Evolutionary conservation across 164 flowering plant species (phyloP).

Genomic region (Cinnamomum chago): DNA sequence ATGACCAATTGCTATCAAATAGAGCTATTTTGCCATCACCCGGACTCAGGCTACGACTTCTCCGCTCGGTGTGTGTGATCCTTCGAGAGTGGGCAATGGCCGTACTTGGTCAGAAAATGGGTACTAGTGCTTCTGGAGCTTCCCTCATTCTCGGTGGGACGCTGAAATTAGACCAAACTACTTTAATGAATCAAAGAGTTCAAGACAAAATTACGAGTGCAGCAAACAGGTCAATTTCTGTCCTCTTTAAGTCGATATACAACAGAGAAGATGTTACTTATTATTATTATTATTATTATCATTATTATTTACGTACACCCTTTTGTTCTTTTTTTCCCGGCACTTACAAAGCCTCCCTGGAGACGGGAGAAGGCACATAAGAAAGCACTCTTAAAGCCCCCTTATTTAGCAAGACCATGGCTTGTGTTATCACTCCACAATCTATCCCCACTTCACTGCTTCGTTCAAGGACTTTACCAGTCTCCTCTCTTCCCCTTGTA

Average conservation of each 20-base stretch:
- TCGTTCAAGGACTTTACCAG: too few relatives aligned
- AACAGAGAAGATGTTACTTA: neutral
- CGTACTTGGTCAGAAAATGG: constrained; percentile 65
- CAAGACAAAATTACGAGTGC: constrained; percentile 90
- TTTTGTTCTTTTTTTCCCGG: too few relatives aligned
- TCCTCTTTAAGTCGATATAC: neutral
- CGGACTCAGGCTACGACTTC: constrained; percentile 65
- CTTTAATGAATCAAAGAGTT: constrained; percentile 62
- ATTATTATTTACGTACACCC: neutral
- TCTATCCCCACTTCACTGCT: too few relatives aligned
- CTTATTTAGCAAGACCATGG: too few relatives aligned
- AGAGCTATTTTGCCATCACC: constrained; percentile 84
- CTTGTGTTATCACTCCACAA: too few relatives aligned
- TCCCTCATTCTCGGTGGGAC: constrained; percentile 58
- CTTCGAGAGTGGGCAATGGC: constrained; percentile 97
- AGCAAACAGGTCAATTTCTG: constrained; percentile 69
- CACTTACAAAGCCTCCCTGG: neutral
- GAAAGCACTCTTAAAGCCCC: neutral
- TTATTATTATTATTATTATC: too few relatives aligned
- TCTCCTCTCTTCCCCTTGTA: too few relatives aligned
- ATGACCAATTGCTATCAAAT: constrained; percentile 76
- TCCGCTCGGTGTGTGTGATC: constrained; percentile 74
- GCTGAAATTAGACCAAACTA: constrained; percentile 44
- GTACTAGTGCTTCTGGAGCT: constrained; percentile 72
- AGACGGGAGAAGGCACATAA: neutral